Evolutionary conservation across 2,329 filamentous ascomycete species (phyloP).

Genomic region (Tolypocladium album): DNA sequence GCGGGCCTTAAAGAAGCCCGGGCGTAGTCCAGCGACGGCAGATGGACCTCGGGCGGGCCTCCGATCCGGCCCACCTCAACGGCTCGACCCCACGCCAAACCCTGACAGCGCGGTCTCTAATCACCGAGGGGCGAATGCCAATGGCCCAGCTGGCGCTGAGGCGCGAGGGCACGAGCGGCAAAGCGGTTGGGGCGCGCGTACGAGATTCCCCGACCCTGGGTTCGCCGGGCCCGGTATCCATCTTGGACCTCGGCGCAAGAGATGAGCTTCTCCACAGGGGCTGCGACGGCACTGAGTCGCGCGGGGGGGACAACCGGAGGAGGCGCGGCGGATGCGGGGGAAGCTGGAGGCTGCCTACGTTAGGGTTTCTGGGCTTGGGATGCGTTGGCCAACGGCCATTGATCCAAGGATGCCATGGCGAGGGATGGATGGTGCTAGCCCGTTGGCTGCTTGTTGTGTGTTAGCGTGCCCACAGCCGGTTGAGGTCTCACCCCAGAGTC

Average conservation of each 20-base stretch:
- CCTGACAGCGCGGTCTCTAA: not conserved
- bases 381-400: not conserved
- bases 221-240: not conserved
- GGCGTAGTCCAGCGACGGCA: not conserved
- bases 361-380: no score
- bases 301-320: not conserved
- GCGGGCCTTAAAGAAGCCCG: not conserved
- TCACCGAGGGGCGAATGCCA: not conserved
- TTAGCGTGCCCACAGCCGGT: not conserved
- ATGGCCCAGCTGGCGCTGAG: not conserved
- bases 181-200: not conserved
- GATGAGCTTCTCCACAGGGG: not conserved
- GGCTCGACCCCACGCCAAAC: not conserved
- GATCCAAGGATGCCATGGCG: not conserved
- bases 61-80: not conserved
- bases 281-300: not conserved
- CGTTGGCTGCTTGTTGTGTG: not conserved
- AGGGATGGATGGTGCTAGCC: not conserved
- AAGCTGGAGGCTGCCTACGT: not conserved
- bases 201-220: not conserved
- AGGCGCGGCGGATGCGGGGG: not conserved
- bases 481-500: no score
- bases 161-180: not conserved
- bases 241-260: not conserved
- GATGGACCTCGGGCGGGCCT: not conserved